These are phyloP conservation scores for Hemisphaericaspora xylofermentans DNA, from an alignment of 1,139 yeast genomes.

Conservation along the genomic window DNA sequence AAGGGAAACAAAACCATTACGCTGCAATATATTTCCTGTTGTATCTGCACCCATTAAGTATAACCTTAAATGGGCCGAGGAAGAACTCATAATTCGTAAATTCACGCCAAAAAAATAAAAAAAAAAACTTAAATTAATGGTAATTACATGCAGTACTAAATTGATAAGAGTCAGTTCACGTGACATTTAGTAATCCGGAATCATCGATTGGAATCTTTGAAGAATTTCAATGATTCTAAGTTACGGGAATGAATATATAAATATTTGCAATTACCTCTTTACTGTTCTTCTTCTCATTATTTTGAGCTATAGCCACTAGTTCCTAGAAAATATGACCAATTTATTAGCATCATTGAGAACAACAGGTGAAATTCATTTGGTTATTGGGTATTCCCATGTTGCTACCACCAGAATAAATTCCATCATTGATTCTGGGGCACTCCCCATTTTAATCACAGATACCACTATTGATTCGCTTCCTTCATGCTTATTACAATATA, in stretches of 20 bases:
- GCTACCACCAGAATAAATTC: slow-evolving; percentile 51
- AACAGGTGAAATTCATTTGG: slow-evolving; percentile 54
- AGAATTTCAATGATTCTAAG: background rate
- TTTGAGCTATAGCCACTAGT: background rate
- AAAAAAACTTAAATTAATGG: too few relatives aligned
- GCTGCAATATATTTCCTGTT: too few relatives aligned
- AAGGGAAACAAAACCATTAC: too few relatives aligned
- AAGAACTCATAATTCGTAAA: too few relatives aligned
- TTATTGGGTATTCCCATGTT: slow-evolving; percentile 57
- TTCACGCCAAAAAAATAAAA: too few relatives aligned
- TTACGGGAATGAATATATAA: background rate
- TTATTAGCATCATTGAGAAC: slow-evolving; percentile 54
- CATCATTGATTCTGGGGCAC: slow-evolving; percentile 57
- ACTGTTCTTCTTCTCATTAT: background rate
- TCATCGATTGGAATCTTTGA: background rate
- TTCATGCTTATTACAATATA: slow-evolving; percentile 20
- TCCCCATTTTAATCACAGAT: slow-evolving; percentile 47
- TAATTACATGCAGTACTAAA: background rate
- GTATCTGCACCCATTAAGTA: too few relatives aligned
- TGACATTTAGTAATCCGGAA: slow-evolving; percentile 20
- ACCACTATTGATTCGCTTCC: slow-evolving; percentile 21
- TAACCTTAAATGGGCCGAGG: too few relatives aligned
- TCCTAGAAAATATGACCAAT: slow-evolving; percentile 22
- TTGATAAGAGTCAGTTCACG: slow-evolving; percentile 17
- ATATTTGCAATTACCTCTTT: background rate